Conservation (phyloP, 371 early-diverging fungal genomes). For the Funneliformis caledonium region DNA sequence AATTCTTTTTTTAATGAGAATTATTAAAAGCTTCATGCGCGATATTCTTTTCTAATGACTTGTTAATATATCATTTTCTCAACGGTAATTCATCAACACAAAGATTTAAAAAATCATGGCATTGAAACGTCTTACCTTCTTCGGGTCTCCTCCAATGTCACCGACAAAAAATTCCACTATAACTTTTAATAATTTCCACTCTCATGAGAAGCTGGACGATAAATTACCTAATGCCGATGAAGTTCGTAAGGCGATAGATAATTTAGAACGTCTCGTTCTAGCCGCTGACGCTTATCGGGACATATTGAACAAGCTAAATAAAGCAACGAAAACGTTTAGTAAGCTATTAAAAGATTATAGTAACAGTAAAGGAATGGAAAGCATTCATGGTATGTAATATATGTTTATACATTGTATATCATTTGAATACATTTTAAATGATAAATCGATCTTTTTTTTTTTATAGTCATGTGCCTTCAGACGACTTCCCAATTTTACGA, state of each 20-base stretch:
- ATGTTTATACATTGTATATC: neutral
- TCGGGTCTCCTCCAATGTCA: slow-evolving; percentile 27
- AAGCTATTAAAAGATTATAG: slow-evolving; percentile 34
- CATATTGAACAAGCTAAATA: slow-evolving; percentile 1
- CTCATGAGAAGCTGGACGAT: neutral
- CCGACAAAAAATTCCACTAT: neutral
- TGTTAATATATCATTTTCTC: too few species aligned
- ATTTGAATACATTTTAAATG: neutral
- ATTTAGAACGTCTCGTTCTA: slow-evolving; percentile 24
- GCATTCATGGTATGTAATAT: slow-evolving; percentile 10
- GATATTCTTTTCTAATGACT: too few species aligned
- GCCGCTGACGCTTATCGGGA: slow-evolving; percentile 33
- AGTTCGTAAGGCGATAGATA: slow-evolving; percentile 9
- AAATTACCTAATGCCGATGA: neutral
- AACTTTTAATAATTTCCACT: neutral
- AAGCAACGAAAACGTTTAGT: slow-evolving; percentile 24
- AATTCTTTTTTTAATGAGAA: too few species aligned
- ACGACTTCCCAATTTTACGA: slow-evolving; percentile 35
- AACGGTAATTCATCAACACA: too few species aligned
- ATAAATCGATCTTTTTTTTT: neutral
- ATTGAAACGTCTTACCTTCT: slow-evolving; percentile 24
- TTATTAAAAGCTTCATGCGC: too few species aligned
- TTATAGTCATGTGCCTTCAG: slow-evolving; percentile 29
- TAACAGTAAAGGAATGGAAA: slow-evolving; percentile 34
- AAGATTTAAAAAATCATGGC: neutral